Base-by-base conservation (phyloP, 805 yeast species). In the Zygosaccharomyces pseudorouxii region DNA sequence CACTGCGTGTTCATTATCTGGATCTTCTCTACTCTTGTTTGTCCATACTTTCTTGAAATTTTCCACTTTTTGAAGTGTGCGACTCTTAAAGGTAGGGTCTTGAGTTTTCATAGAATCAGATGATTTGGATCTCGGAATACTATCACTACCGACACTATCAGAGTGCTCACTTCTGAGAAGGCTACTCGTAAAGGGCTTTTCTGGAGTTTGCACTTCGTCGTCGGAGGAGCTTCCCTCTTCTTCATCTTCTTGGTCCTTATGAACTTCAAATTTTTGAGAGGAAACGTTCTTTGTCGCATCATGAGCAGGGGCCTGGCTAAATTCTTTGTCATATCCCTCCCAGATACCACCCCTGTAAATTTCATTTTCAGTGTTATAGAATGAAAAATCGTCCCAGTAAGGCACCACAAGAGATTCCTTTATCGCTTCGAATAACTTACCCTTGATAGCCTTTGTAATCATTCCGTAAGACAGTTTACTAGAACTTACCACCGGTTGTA, bases 281-380 rank as follows among this genome's bases (percentile, higher is more conserved):
- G 53, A 36, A 18, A 25, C 19, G 19, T 48, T 51, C 39, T 51
- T 50, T 14, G 50, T 27, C 40, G 48, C 36, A 33, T 41, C 25
- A 12, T 41, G 36, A 12, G 14, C 36, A 18, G 5, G 12, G 5
- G 37, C 9, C 19, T 14, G 20, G 18, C 35, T 28, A n/a, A 18
- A 8, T n/a, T 35, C 22, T 18, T 27, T 36, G 4, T 48, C 55
- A 5, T 53, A 35, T 5, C 49, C 48, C 28, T 60, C 89, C 98
- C 98, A 92, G 20, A 92, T 80, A 14, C 99, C 99, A 44, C 97
- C 99, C 54, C 97, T 77, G 64, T 81, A 93, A 11, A 88, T 67
- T 54, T 88, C 95, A 35, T 68, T 74, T 2, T 69, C 65, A 0
- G 97, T 81, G 47, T 79, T 72, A 59, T 74, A 85, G 60, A 87